Evolutionary conservation across 352 stramenopile species (phyloP).

Genomic region (Phytophthora lateralis): DNA sequence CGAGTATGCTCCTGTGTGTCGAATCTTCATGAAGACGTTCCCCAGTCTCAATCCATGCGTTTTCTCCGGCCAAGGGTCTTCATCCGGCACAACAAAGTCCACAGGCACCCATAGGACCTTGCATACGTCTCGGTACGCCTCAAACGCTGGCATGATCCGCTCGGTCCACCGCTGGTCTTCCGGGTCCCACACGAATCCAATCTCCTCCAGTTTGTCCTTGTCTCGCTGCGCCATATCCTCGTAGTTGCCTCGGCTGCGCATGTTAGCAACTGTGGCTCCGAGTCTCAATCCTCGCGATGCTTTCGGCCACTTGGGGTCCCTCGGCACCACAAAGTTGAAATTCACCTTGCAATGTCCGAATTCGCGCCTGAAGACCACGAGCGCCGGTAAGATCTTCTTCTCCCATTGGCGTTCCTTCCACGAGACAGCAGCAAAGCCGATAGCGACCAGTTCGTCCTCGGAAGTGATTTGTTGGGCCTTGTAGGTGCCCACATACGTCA

Average conservation of each 20-base stretch:
- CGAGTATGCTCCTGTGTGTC: conserved; percentile 44
- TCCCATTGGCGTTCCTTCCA: conserved; percentile 24
- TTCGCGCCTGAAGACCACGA: conserved; percentile 18
- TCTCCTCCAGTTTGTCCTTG: conserved; percentile 41
- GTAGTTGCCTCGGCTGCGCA: conserved; percentile 49
- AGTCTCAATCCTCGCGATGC: conserved; percentile 18
- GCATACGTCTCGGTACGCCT: conserved; percentile 36
- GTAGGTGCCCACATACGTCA: conserved; percentile 28
- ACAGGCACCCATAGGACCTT: conserved; percentile 36
- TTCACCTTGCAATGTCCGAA: conserved; percentile 36
- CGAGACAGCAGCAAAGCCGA: conserved; percentile 16
- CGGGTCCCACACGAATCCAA: conserved; percentile 61
- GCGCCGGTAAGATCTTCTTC: conserved; percentile 34
- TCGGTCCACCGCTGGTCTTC: conserved; percentile 56
- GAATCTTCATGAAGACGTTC: conserved; percentile 61
- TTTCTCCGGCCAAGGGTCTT: conserved; percentile 40
- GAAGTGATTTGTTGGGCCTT: conserved; percentile 11
- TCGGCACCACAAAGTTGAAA: conserved; percentile 32
- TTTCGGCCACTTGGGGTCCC: conserved; percentile 21
- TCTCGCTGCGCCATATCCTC: conserved; percentile 36
- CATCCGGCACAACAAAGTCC: conserved; percentile 46
- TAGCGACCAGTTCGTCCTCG: conserved; percentile 17
- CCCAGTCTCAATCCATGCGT: conserved; percentile 49
- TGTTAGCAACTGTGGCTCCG: conserved; percentile 31
- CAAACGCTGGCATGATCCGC: conserved; percentile 50